These are phyloP conservation scores for Asterophora lycoperdoides DNA, from an alignment of 768 basidiomycete species.

Conservation along the genomic window DNA sequence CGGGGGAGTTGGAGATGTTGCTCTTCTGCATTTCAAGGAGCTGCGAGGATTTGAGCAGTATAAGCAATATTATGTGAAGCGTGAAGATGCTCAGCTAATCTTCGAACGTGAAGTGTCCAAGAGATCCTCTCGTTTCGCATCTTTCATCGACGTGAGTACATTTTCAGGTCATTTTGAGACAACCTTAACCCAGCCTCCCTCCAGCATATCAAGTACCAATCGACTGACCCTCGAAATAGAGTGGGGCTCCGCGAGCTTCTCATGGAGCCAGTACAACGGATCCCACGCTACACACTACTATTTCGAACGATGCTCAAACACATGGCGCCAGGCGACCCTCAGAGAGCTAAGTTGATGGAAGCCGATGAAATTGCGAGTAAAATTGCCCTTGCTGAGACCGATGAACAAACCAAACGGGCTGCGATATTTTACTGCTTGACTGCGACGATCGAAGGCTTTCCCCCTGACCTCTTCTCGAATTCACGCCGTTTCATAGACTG, in stretches of 20 bases:
- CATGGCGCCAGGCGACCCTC: conserved; percentile 74
- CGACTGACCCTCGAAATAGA: conserved; percentile 68
- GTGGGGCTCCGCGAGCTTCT: conserved; percentile 87
- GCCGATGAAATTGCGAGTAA: conserved; percentile 85
- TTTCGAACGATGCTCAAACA: conserved; percentile 91
- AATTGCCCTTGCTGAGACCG: conserved; percentile 88
- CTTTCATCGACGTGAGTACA: conserved; percentile 78
- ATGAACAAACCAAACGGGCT: conserved; percentile 87
- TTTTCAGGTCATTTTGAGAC: conserved; percentile 4
- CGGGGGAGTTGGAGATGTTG: conserved; percentile 78
- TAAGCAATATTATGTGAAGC: conserved; percentile 85
- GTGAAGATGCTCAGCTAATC: conserved; percentile 87
- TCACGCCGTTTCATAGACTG: conserved; percentile 86
- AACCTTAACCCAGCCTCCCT: conserved; percentile 10
- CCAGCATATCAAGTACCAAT: conserved; percentile 85
- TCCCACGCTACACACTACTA: conserved; percentile 90
- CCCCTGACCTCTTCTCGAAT: conserved; percentile 84
- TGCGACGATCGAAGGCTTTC: conserved; percentile 85
- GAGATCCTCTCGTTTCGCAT: conserved; percentile 75
- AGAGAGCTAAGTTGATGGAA: conserved; percentile 73
- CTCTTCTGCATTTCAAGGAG: conserved; percentile 82
- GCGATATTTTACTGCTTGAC: conserved; percentile 84
- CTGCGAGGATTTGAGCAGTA: conserved; percentile 86
- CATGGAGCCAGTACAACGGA: conserved; percentile 95
- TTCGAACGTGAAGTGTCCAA: conserved; percentile 82